phyloP scores from a whole-genome alignment of 352 stramenopile genomes.

The Blastocystis sp. region DNA sequence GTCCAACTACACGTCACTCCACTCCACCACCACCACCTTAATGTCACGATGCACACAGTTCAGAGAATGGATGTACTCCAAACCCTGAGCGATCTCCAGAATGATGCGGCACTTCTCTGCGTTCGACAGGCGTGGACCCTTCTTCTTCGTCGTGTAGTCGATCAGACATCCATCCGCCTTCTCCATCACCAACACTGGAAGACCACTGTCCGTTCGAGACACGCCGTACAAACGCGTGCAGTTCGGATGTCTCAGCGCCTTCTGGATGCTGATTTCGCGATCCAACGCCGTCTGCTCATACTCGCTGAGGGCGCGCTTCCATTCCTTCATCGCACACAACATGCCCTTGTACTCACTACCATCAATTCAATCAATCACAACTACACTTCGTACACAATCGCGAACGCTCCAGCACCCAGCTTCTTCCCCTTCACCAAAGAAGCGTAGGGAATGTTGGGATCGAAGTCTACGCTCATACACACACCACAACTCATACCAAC shows the following conservation, averaged over 20 bases:
- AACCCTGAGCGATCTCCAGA: constrained; percentile 35
- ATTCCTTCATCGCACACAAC: constrained; percentile 10
- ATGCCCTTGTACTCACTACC: constrained; percentile 10
- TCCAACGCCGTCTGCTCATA: not conserved
- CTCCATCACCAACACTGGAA: constrained; percentile 17
- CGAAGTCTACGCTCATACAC: not conserved
- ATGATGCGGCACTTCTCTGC: constrained; percentile 36
- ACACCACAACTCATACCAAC: not conserved
- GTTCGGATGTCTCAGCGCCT: constrained; percentile 10
- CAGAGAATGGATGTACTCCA: constrained; percentile 36
- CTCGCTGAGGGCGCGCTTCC: not conserved
- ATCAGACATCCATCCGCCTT: constrained; percentile 1
- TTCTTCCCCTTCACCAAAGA: not conserved
- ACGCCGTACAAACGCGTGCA: constrained; percentile 18
- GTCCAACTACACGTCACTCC: not conserved
- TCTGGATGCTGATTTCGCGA: constrained; percentile 37
- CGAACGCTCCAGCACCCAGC: constrained; percentile 3
- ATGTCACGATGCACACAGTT: constrained; percentile 47
- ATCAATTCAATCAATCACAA: not conserved
- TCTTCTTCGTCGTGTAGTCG: not conserved
- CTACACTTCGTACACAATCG: constrained; percentile 18
- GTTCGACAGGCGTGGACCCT: not conserved
- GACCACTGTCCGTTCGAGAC: not conserved
- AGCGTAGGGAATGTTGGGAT: constrained; percentile 4
- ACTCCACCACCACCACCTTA: not conserved